These are phyloP conservation scores for Trypanosoma avium DNA, from an alignment of 208 protist genomes.

Conservation along the genomic window DNA sequence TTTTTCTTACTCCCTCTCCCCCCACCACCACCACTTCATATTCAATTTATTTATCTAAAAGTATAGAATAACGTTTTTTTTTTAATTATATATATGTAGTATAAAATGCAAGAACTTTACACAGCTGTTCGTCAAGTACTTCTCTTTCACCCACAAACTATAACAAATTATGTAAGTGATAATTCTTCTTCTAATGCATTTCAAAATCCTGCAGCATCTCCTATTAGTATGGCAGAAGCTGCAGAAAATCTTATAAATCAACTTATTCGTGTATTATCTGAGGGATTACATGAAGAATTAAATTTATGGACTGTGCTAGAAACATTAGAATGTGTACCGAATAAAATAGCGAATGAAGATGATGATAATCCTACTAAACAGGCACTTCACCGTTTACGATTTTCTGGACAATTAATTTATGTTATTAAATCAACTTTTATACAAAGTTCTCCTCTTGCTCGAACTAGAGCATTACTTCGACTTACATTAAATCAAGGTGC, in stretches of 20 bases:
- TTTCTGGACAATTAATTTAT: constrained; percentile 56
- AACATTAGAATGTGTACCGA: constrained; percentile 35
- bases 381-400: constrained; percentile 36
- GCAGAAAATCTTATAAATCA: constrained; percentile 29
- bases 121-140: constrained; percentile 16
- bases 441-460: constrained; percentile 17
- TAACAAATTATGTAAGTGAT: constrained; percentile 22
- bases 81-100: neutral
- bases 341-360: constrained; percentile 25
- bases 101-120: constrained; percentile 13
- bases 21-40: too few species aligned
- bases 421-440: constrained; percentile 41
- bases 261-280: constrained; percentile 39
- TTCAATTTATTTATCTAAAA: too few species aligned
- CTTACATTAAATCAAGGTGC: constrained; percentile 62
- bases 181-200: neutral
- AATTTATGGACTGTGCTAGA: constrained; percentile 66
- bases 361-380: constrained; percentile 15
- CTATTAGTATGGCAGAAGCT: constrained; percentile 43
- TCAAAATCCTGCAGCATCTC: neutral
- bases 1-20: too few species aligned
- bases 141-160: constrained; percentile 14
- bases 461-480: constrained; percentile 46
- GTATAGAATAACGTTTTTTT: too few species aligned
- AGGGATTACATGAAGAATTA: constrained; percentile 35